phyloP scores from a whole-genome alignment of 768 basidiomycete species.

The Leccinum sublutescens region DNA sequence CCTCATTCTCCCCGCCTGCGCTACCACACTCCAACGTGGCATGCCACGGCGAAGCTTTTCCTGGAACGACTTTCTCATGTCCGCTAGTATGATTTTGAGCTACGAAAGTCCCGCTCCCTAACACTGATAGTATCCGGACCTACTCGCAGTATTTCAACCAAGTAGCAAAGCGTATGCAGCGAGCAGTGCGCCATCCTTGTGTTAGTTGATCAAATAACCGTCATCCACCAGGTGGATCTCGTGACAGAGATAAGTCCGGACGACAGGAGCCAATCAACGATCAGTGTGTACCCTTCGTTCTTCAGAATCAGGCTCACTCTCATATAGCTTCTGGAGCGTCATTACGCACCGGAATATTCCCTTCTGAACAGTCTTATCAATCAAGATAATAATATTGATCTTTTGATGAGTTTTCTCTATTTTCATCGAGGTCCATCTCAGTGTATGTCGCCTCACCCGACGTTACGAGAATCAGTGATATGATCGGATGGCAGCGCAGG shows the following conservation, averaged over 20 bases:
- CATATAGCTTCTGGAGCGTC: slow-evolving; percentile 22
- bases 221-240: slow-evolving; percentile 3
- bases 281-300: neutral
- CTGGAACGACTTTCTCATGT: slow-evolving; percentile 9
- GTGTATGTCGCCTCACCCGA: too few relatives aligned
- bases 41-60: slow-evolving; percentile 3
- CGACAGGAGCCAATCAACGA: neutral
- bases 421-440: too few relatives aligned
- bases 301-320: slow-evolving; percentile 10
- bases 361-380: too few relatives aligned
- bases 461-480: too few relatives aligned
- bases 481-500: too few relatives aligned
- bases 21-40: slow-evolving; percentile 11
- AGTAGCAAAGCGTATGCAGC: slow-evolving; percentile 19
- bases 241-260: slow-evolving; percentile 1
- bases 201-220: slow-evolving; percentile 15
- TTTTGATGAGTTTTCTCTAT: too few relatives aligned
- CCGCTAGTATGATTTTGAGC: slow-evolving; percentile 5
- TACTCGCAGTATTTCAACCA: slow-evolving; percentile 18
- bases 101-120: neutral
- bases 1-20: too few relatives aligned
- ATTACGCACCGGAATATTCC: slow-evolving; percentile 11
- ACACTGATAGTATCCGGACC: neutral
- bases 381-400: too few relatives aligned
- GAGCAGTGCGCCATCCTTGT: slow-evolving; percentile 16